These are phyloP conservation scores for Pythium apleroticum DNA, from an alignment of 352 stramenopile species.

Conservation along the genomic window DNA sequence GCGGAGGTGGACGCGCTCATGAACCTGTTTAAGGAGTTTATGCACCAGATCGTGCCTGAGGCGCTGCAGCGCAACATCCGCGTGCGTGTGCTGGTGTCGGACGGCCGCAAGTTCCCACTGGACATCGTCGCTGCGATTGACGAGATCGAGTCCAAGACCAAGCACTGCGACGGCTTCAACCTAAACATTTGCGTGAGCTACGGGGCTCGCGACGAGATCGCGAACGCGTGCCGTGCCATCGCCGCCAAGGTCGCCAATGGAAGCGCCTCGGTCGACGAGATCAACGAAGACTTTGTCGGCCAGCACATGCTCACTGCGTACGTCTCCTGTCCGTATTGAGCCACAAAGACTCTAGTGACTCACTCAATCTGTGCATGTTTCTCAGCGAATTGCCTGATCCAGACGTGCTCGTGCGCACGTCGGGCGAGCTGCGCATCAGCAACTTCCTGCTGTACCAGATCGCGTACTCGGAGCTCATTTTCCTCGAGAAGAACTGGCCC, in stretches of 20 bases:
- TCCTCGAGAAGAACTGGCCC: conserved; percentile 95
- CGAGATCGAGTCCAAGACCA: conserved; percentile 88
- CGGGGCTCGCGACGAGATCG: conserved; percentile 95
- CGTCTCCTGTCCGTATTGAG: conserved; percentile 18
- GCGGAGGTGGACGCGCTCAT: conserved; percentile 92
- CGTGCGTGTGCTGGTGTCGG: conserved; percentile 89
- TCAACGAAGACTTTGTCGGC: conserved; percentile 79
- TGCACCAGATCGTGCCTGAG: conserved; percentile 91
- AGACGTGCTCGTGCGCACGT: conserved; percentile 95
- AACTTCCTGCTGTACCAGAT: conserved; percentile 97
- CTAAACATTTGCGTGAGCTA: conserved; percentile 93
- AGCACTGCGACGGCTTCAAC: conserved; percentile 73
- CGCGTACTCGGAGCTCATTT: conserved; percentile 95
- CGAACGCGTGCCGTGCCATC: conserved; percentile 89
- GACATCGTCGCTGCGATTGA: conserved; percentile 71
- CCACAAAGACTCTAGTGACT: not conserved
- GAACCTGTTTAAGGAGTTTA: conserved; percentile 94
- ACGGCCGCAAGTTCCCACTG: conserved; percentile 63
- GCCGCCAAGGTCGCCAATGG: conserved; percentile 78
- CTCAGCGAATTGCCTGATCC: conserved; percentile 85
- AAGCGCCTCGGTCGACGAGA: conserved; percentile 55
- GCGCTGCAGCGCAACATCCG: conserved; percentile 89
- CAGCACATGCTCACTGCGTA: conserved; percentile 82
- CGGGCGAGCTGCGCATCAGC: conserved; percentile 93
- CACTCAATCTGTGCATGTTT: conserved; percentile 4